Evolutionary conservation across 2,329 filamentous ascomycete genomes (phyloP).

Genomic region (Aspergillus melleus): DNA sequence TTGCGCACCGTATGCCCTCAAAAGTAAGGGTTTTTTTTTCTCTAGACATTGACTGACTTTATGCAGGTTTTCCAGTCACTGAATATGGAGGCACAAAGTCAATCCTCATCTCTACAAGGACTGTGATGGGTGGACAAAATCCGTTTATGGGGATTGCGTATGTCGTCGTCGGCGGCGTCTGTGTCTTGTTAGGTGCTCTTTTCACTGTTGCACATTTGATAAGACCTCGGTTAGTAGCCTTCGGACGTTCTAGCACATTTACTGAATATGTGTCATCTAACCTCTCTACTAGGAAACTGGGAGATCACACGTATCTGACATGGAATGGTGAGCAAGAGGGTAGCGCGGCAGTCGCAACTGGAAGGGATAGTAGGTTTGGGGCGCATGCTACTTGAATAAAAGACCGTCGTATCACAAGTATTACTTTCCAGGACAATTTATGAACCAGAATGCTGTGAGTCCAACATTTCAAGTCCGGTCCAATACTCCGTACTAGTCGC

Average conservation of each 20-base stretch:
- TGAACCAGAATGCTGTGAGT: neutral
- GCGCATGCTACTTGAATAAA: conserved; percentile 19
- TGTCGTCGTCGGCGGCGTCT: conserved; percentile 88
- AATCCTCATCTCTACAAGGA: conserved; percentile 83
- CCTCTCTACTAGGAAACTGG: conserved; percentile 72
- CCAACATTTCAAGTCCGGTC: neutral
- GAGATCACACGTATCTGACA: conserved; percentile 94
- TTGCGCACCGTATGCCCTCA: conserved; percentile 70
- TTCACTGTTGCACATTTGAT: conserved; percentile 91
- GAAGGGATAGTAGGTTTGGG: conserved; percentile 55
- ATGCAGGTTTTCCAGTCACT: conserved; percentile 73
- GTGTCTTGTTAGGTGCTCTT: conserved; percentile 80
- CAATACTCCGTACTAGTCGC: neutral
- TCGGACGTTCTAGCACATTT: neutral
- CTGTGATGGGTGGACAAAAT: conserved; percentile 92
- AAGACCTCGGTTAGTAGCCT: conserved; percentile 70
- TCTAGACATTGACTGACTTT: conserved; percentile 14
- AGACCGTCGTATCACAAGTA: neutral
- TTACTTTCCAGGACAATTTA: neutral
- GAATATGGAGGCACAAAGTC: conserved; percentile 85
- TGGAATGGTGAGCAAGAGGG: conserved; percentile 78
- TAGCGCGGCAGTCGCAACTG: conserved; percentile 56
- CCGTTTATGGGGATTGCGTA: conserved; percentile 96
- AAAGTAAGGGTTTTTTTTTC: neutral
- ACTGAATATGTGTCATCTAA: neutral